These are phyloP conservation scores for Dimocarpus longan DNA, from an alignment of 345 rosid genomes.

Conservation along the genomic window DNA sequence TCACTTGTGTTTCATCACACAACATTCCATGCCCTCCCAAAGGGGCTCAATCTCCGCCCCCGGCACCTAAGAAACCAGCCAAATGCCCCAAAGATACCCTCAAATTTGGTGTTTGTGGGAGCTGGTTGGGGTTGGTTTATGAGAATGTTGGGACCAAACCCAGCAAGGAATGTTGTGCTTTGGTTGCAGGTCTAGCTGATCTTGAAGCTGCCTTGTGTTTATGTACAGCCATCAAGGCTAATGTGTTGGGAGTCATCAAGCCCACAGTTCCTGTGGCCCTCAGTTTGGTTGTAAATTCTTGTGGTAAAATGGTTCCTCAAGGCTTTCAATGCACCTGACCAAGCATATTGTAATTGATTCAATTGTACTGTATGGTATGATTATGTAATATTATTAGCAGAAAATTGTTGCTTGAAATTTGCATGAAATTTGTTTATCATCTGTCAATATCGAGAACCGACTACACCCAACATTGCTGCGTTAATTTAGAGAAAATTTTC, in stretches of 20 bases:
- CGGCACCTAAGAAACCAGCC: slow-evolving; percentile 12
- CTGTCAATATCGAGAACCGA: too few relatives aligned
- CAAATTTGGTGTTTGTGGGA: slow-evolving; percentile 77
- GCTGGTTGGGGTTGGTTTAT: slow-evolving; percentile 72
- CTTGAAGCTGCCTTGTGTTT: slow-evolving; percentile 78
- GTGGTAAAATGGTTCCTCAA: slow-evolving; percentile 51
- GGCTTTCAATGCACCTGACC: slow-evolving; percentile 47
- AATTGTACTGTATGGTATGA: neutral
- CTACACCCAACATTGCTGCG: too few relatives aligned
- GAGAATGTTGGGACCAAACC: slow-evolving; percentile 72
- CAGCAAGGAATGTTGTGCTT: slow-evolving; percentile 66
- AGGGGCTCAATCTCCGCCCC: neutral
- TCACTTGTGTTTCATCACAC: slow-evolving; percentile 37
- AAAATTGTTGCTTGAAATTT: too few relatives aligned
- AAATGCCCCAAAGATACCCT: slow-evolving; percentile 66
- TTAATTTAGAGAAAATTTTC: too few relatives aligned
- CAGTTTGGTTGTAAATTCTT: slow-evolving; percentile 50
- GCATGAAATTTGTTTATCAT: too few relatives aligned
- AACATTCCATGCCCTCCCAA: slow-evolving; percentile 28
- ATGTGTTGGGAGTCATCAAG: slow-evolving; percentile 46
- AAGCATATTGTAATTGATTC: neutral
- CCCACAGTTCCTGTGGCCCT: slow-evolving; percentile 49
- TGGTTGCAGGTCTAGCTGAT: slow-evolving; percentile 78
- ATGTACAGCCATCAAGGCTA: slow-evolving; percentile 72
- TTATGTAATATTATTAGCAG: neutral